phyloP scores from a whole-genome alignment of 495 filamentous ascomycete species.

The Aspergillus conjunctus region DNA sequence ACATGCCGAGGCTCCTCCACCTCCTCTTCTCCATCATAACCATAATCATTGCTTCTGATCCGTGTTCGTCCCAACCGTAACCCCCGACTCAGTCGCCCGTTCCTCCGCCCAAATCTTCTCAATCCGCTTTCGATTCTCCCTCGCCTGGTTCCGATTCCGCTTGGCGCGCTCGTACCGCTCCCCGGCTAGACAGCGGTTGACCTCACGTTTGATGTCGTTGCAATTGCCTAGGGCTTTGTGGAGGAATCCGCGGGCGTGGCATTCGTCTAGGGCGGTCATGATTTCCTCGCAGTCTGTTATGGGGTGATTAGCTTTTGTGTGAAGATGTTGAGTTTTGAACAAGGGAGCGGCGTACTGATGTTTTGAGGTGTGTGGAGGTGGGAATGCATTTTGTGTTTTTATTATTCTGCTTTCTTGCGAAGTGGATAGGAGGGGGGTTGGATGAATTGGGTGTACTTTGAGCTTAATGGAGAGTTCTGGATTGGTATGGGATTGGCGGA shows the following conservation, averaged over 20 bases:
- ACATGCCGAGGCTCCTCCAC: too few relatives aligned
- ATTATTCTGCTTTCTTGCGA: background rate
- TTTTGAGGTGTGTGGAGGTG: conserved; percentile 93
- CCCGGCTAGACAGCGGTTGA: conserved; percentile 78
- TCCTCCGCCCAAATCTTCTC: conserved; percentile 75
- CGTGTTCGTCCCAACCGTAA: conserved; percentile 9
- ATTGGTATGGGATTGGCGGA: too few relatives aligned
- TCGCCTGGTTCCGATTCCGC: conserved; percentile 72
- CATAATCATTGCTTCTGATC: conserved; percentile 26
- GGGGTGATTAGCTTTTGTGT: background rate
- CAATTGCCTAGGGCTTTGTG: conserved; percentile 88
- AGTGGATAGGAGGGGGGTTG: background rate
- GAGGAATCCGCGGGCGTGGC: conserved; percentile 88
- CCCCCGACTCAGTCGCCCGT: conserved; percentile 25
- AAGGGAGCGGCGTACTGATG: conserved; percentile 60
- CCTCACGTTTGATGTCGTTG: conserved; percentile 77
- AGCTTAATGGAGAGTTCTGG: background rate
- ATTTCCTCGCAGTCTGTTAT: conserved; percentile 83
- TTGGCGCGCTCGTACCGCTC: conserved; percentile 77
- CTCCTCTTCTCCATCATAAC: background rate
- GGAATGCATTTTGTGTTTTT: conserved; percentile 74
- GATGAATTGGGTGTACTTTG: background rate
- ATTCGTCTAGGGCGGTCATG: conserved; percentile 91
- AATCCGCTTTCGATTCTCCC: conserved; percentile 66
- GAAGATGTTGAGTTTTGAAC: conserved; percentile 1